Percentiles rank a stretch among this genome's conserved stretches.
These are phyloP conservation scores for Nemania sp. DNA, from an alignment of 2,329 filamentous ascomycete genomes.

Conservation along the genomic window DNA sequence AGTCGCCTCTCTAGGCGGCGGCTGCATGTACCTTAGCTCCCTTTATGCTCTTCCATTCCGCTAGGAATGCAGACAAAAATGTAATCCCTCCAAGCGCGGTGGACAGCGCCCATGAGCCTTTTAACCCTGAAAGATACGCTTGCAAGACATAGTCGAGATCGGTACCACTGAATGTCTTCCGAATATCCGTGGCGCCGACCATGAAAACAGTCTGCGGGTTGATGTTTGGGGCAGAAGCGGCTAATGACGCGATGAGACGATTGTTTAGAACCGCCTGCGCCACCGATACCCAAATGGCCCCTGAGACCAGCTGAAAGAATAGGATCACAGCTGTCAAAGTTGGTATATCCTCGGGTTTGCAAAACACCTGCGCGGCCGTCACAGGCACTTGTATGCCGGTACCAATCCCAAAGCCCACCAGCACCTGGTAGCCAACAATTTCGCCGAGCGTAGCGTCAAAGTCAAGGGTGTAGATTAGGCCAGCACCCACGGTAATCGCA, in stretches of 20 bases:
- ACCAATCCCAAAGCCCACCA: constrained; percentile 40
- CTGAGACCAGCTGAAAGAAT: background rate
- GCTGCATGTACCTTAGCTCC: too few relatives aligned
- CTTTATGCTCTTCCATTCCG: too few relatives aligned
- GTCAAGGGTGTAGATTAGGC: constrained; percentile 40
- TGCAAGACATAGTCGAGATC: background rate
- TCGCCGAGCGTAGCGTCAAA: constrained; percentile 31
- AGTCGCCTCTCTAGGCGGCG: too few relatives aligned
- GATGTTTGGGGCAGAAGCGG: background rate
- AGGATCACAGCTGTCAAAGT: constrained; percentile 28
- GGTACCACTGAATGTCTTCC: background rate
- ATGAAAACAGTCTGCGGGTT: background rate
- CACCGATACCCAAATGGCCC: background rate
- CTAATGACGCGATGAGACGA: background rate
- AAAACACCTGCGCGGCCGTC: constrained; percentile 39
- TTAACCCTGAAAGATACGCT: background rate
- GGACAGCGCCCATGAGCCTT: background rate
- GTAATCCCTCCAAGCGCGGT: background rate
- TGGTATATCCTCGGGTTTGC: constrained; percentile 38
- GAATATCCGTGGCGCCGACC: background rate
- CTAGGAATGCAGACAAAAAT: background rate
- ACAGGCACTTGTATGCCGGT: constrained; percentile 42
- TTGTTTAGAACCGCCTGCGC: background rate
- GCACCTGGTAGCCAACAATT: constrained; percentile 49
- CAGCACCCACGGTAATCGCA: constrained; percentile 39